A percentile compares a stretch with the other conserved stretches of the same genome.
Conservation (phyloP, 257 asterid genomes). For the Salvia splendens region DNA sequence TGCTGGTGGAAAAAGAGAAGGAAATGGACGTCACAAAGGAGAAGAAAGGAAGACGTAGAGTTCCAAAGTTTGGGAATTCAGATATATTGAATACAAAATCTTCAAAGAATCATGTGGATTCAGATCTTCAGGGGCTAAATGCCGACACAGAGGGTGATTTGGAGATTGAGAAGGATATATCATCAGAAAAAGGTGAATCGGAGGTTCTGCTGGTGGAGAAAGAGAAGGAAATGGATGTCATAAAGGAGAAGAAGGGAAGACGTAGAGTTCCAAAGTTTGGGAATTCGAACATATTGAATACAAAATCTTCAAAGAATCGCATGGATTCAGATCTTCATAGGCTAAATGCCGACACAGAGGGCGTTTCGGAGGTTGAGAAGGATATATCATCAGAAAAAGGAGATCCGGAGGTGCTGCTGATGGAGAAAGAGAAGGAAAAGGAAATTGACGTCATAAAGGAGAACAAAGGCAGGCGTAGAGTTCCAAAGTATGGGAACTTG, state of each 20-base stretch:
- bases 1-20: conserved; percentile 33
- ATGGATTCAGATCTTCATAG: conserved; percentile 37
- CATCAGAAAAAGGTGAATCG: conserved; percentile 26
- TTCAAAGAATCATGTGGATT: conserved; percentile 25
- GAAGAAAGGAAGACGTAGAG: conserved; percentile 45
- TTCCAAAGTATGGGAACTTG: conserved; percentile 40
- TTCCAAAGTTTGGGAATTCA: conserved; percentile 40
- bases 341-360: conserved; percentile 33
- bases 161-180: conserved; percentile 30
- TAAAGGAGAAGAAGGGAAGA: conserved; percentile 41
- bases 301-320: conserved; percentile 21
- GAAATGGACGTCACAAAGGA: conserved; percentile 27
- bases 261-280: conserved; percentile 45
- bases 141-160: conserved; percentile 32
- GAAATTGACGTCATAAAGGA: conserved; percentile 21
- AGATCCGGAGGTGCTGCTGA: conserved; percentile 34
- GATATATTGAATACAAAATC: conserved; percentile 19
- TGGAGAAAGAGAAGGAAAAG: conserved; percentile 32
- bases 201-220: conserved; percentile 39
- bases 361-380: conserved; percentile 31
- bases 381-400: conserved; percentile 24
- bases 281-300: conserved; percentile 18
- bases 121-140: conserved; percentile 37
- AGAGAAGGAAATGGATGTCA: conserved; percentile 22
- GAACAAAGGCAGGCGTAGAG: conserved; percentile 46